A percentile compares a stretch with the other conserved stretches of the same genome.
Evolutionary conservation across 2,329 filamentous ascomycete genomes (phyloP).

Genomic region (Alternaria brassicae): DNA sequence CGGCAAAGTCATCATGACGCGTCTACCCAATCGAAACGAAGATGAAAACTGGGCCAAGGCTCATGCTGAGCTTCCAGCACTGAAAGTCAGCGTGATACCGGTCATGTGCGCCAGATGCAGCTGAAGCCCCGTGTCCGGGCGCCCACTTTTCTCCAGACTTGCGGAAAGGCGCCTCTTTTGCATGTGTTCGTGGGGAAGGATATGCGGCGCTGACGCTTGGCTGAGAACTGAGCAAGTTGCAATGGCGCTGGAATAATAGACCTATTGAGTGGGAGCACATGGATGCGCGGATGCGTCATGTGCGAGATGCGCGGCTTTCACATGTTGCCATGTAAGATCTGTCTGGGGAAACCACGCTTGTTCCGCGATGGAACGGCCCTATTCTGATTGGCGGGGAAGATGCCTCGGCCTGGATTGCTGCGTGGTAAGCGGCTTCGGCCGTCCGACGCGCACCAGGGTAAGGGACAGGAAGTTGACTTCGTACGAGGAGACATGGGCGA

Average conservation of each 20-base stretch:
- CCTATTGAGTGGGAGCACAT: neutral
- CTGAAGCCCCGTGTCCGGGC: neutral
- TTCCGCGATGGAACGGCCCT: neutral
- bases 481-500: constrained; percentile 2
- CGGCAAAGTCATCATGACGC: constrained; percentile 1
- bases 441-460: neutral
- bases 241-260: neutral
- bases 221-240: neutral
- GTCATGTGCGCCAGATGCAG: constrained; percentile 1
- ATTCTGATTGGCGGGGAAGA: constrained; percentile 2
- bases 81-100: neutral
- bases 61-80: neutral
- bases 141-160: constrained; percentile 4
- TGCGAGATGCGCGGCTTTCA: neutral
- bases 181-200: constrained; percentile 1
- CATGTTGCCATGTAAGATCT: neutral
- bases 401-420: constrained; percentile 8
- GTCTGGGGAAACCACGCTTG: neutral
- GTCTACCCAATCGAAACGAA: neutral
- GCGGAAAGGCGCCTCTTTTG: neutral
- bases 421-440: neutral
- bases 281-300: neutral
- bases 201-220: neutral
- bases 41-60: constrained; percentile 3
- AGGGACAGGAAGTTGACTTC: neutral